Percentiles rank a stretch among this genome's conserved stretches.
These are phyloP conservation scores for Phialophora verrucosa DNA, from an alignment of 2,329 filamentous ascomycete species.

Conservation along the genomic window DNA sequence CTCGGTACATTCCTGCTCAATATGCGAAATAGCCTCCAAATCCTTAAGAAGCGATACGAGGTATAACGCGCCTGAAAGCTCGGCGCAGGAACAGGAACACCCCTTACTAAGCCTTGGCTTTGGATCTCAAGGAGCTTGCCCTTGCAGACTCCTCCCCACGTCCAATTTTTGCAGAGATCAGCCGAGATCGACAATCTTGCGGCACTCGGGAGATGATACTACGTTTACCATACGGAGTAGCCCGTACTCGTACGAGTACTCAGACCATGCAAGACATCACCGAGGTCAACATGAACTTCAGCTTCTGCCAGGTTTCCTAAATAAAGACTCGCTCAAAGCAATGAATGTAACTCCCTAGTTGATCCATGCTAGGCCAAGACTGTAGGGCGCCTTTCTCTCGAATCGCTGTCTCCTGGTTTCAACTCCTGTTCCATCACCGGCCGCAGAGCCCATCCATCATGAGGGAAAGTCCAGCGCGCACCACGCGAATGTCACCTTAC, in stretches of 20 bases:
- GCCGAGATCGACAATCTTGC: not conserved
- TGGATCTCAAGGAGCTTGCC: too few relatives aligned
- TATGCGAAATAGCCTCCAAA: not conserved
- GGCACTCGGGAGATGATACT: not conserved
- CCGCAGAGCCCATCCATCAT: not conserved
- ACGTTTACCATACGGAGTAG: too few relatives aligned
- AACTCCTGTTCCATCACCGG: slow-evolving; percentile 17
- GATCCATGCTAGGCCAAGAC: not conserved
- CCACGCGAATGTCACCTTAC: slow-evolving; percentile 19
- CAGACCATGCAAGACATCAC: not conserved
- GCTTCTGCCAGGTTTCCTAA: not conserved
- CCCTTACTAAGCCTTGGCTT: not conserved
- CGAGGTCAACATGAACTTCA: not conserved
- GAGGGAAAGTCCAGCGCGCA: not conserved
- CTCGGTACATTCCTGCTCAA: too few relatives aligned
- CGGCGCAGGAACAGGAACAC: too few relatives aligned
- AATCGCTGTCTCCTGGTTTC: slow-evolving; percentile 15
- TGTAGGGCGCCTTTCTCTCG: not conserved
- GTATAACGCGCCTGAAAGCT: not conserved
- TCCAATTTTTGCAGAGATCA: not conserved
- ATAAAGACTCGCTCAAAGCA: not conserved
- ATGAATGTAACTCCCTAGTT: not conserved
- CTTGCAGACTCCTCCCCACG: not conserved
- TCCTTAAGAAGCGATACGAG: not conserved
- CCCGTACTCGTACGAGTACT: too few relatives aligned